Base-by-base conservation (phyloP, 2,329 filamentous ascomycete genomes). In the Neoascochyta sp. region DNA sequence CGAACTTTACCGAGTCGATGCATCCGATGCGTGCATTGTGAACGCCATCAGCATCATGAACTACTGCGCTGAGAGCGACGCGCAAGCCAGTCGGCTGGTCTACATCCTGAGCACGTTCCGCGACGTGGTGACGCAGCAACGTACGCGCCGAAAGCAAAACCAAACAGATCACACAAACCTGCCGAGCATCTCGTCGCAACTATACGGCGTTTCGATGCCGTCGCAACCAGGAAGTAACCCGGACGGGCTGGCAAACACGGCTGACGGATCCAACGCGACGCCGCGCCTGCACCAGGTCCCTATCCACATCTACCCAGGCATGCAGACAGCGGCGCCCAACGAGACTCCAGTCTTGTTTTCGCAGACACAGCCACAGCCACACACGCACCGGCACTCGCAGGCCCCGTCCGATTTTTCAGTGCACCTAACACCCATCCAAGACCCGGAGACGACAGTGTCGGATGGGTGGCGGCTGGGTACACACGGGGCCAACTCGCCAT, bases 41-140 rank as follows among this genome's bases (percentile, higher is more conserved):
- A 65, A 64, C 24, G 52, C 60, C 5, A 50, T 65, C 27, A 57
- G 46, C n/a, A 55, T 66, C 24, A 63, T 66, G 58, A 52, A 47
- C 14, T 66, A 66, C 29, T 66, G 60, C 24, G 61, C 49, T 0
- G 60, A 66, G 35, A 59, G 50, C 39, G 64, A 67, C 31, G 60
- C 57, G 28, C 63, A 66, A 46, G 62, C 64, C 10, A 58, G 41
- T 16, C 55, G 61, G 2, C 45, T 64, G 9, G 49, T 63, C 5
- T 60, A 63, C 27, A 63, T 67, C 10, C 43, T 67, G 6, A 52
- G 43, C 26, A 43, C 59, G 0, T 66, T 66, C 40, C 51, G 57
- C 16, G 62, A 65, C 13, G 63, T 63, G 5, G 60, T 66, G 3
- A 18, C 34, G 1, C 43, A 56, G 14, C 58, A 65, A 31, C 43